Evolutionary conservation across 2,329 filamentous ascomycete species (phyloP).

Genomic region (Aspergillus versicolor): DNA sequence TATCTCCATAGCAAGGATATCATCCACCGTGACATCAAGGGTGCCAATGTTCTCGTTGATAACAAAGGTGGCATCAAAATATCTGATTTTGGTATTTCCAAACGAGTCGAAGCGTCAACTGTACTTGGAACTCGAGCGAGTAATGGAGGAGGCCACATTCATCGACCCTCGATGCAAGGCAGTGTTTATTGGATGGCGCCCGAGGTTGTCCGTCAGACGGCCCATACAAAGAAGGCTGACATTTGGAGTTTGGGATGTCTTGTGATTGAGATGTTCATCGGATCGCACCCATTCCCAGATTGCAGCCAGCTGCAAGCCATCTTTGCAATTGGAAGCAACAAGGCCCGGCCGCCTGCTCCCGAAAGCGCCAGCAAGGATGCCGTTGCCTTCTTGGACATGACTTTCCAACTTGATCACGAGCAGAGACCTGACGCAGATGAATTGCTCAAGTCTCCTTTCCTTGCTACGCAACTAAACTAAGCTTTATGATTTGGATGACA

Average conservation of each 20-base stretch:
- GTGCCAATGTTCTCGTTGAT: slow-evolving; percentile 96
- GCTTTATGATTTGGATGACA: neutral
- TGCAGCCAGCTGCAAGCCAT: slow-evolving; percentile 97
- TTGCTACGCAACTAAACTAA: slow-evolving; percentile 65
- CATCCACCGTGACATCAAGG: slow-evolving; percentile 98
- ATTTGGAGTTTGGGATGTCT: slow-evolving; percentile 98
- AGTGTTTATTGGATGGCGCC: slow-evolving; percentile 99
- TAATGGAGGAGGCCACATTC: slow-evolving; percentile 42
- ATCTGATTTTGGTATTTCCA: slow-evolving; percentile 97
- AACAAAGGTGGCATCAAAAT: slow-evolving; percentile 99
- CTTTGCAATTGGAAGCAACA: slow-evolving; percentile 92
- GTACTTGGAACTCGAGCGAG: slow-evolving; percentile 57
- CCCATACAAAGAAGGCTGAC: slow-evolving; percentile 96
- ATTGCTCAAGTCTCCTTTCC: slow-evolving; percentile 77
- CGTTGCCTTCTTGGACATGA: slow-evolving; percentile 76
- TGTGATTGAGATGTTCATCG: slow-evolving; percentile 99
- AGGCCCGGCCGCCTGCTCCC: slow-evolving; percentile 83
- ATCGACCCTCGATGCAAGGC: slow-evolving; percentile 78
- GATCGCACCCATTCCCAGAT: slow-evolving; percentile 92
- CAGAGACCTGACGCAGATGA: slow-evolving; percentile 90
- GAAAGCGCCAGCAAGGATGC: slow-evolving; percentile 83
- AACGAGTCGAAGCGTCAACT: slow-evolving; percentile 91
- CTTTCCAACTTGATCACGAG: slow-evolving; percentile 95
- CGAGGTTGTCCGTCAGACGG: slow-evolving; percentile 96
- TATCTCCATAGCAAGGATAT: slow-evolving; percentile 95